Evolutionary conservation across 768 basidiomycete species (phyloP).

Genomic region (Suillus variegatus): DNA sequence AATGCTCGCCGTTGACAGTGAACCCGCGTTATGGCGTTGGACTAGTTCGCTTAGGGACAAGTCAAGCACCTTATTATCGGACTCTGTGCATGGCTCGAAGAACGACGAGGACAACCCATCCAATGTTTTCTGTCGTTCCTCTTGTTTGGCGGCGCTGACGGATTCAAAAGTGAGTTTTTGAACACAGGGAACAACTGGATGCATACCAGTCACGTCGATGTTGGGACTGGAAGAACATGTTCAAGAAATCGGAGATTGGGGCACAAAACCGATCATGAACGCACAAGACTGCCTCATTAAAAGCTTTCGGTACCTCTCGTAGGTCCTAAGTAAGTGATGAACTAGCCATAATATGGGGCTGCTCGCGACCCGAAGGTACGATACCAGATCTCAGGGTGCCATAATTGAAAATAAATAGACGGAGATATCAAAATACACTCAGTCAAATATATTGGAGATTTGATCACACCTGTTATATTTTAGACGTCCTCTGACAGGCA

Average conservation of each 20-base stretch:
- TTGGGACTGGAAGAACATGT: constrained; percentile 28
- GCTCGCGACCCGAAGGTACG: not conserved
- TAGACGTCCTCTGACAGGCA: not conserved
- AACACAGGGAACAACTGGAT: not conserved
- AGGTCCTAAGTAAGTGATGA: not conserved
- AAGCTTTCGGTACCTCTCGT: too few species aligned
- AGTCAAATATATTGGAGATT: not conserved
- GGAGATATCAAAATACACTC: constrained; percentile 1
- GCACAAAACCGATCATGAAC: too few species aligned
- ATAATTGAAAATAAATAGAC: not conserved
- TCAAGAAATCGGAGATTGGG: not conserved
- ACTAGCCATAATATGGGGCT: not conserved
- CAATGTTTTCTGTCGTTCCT: constrained; percentile 30
- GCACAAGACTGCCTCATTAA: not conserved
- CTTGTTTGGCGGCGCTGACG: constrained; percentile 34
- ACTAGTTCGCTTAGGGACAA: constrained; percentile 40
- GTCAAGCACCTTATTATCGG: constrained; percentile 37
- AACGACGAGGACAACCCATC: constrained; percentile 31
- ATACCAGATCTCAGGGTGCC: not conserved
- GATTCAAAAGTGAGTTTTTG: not conserved
- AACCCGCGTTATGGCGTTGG: constrained; percentile 27
- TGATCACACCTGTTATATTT: constrained; percentile 5
- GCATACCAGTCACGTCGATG: constrained; percentile 34
- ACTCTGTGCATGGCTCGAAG: constrained; percentile 31
- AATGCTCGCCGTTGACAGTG: constrained; percentile 31